Base-by-base conservation (phyloP, 345 rosid species). In the Hibiscus mutabilis region DNA sequence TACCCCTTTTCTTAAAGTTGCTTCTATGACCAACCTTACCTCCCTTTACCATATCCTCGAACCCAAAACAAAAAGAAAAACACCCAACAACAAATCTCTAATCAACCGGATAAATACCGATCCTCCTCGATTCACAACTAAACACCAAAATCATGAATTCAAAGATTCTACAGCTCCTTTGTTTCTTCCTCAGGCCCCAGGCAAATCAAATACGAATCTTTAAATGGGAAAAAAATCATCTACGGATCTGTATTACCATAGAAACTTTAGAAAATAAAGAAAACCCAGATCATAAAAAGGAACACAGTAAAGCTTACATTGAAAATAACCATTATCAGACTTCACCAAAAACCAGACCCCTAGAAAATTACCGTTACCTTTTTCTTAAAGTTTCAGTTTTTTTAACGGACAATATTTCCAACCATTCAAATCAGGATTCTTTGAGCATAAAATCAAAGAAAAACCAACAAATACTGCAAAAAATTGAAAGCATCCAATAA, bases 1-100 rank as follows among this genome's bases (percentile, higher is more conserved):
- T 79, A 52, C 64, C 77, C 82, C 78, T 82, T 63, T 33, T 84
- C 82, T 71, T 86, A 16, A 76, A 82, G 68, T 80, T 85, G 56
- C 88, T 79, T 75, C 77, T 84, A 76, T 81, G 69, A 77, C 74
- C 74, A 74, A 63, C 83, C 79, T 82, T 87, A 81, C 86, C 90
- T 77, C 84, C 92, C 83, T 85, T 90, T 52, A 89, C 99, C 99
- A 95, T 83, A 75, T 71, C 71, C 75, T 69, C 29, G 31, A 76
- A 75, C 69, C 78, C 11, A 53, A 31, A 80, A 68, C 55, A 70
- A 66, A 60, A 47, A 27, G 29, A 18, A 73, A 70, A 69, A 46
- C 69, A 70, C 73, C 74, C 78, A 78, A 77, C 46, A 56, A 65
- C 78, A 29, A 80, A 76, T 69, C 67, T 74, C 40, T 72, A 74